phyloP scores from a whole-genome alignment of 208 protist genomes.

The Acanthamoeba healyi region DNA sequence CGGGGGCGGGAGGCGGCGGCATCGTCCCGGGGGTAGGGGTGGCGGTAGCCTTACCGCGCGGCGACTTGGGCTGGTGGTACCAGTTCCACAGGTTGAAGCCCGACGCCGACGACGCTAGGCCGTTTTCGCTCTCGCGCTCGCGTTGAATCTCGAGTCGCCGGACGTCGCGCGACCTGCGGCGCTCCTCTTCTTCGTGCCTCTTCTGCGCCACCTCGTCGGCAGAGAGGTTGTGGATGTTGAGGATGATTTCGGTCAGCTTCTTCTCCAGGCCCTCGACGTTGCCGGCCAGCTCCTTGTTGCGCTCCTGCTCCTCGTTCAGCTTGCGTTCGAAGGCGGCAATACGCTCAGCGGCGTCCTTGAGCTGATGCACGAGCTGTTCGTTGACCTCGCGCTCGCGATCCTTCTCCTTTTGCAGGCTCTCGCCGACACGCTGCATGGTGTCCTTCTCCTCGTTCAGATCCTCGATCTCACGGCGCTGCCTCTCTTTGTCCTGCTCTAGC shows the following conservation, averaged over 20 bases:
- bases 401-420: slow-evolving; percentile 55
- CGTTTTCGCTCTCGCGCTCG: background rate
- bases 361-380: background rate
- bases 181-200: slow-evolving; percentile 26
- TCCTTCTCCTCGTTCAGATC: slow-evolving; percentile 8
- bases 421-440: slow-evolving; percentile 35
- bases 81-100: slow-evolving; percentile 38
- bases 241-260: slow-evolving; percentile 40
- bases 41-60: slow-evolving; percentile 12
- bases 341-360: slow-evolving; percentile 17
- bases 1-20: background rate
- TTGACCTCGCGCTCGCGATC: slow-evolving; percentile 25
- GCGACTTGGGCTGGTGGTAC: slow-evolving; percentile 36
- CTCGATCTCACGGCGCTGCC: background rate
- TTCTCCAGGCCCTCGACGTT: slow-evolving; percentile 37
- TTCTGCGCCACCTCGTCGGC: slow-evolving; percentile 37
- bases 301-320: background rate
- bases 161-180: slow-evolving; percentile 40
- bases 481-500: background rate
- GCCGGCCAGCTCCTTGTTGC: slow-evolving; percentile 5
- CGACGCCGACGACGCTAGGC: background rate
- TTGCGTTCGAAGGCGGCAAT: background rate
- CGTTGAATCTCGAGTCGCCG: slow-evolving; percentile 3
- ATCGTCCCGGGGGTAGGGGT: background rate
- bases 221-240: slow-evolving; percentile 52